Evolutionary conservation across 1,284 basidiomycete genomes (phyloP).

Genomic region (Clitocybe nebularis): DNA sequence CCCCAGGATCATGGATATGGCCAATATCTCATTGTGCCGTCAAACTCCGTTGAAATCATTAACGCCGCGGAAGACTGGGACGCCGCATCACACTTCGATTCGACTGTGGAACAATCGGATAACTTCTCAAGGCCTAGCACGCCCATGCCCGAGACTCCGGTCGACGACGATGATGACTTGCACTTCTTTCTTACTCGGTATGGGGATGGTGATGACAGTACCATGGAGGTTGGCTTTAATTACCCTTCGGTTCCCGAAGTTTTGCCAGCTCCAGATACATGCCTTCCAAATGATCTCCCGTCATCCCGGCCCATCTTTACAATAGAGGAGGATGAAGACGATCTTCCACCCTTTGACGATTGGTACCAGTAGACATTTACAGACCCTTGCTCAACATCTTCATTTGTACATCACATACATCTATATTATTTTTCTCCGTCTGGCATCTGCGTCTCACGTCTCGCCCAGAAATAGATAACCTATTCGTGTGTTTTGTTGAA

Average conservation of each 20-base stretch:
- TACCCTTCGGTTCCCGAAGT: slow-evolving; percentile 5
- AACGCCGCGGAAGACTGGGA: slow-evolving; percentile 17
- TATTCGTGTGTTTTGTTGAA: too few relatives aligned
- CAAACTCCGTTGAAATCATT: slow-evolving; percentile 20
- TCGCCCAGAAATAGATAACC: too few relatives aligned
- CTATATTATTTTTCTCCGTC: slow-evolving; percentile 6
- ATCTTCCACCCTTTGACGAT: slow-evolving; percentile 37
- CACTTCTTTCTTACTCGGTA: slow-evolving; percentile 9
- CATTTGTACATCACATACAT: not conserved
- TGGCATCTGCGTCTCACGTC: too few relatives aligned
- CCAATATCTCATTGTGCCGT: slow-evolving; percentile 25
- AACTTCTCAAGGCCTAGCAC: slow-evolving; percentile 18
- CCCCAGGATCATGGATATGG: slow-evolving; percentile 32
- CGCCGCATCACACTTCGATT: slow-evolving; percentile 8
- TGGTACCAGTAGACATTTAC: slow-evolving; percentile 25
- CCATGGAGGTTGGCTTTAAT: slow-evolving; percentile 14
- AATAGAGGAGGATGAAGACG: slow-evolving; percentile 32
- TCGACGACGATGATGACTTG: slow-evolving; percentile 13
- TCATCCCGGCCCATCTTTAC: slow-evolving; percentile 14
- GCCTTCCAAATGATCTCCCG: slow-evolving; percentile 1
- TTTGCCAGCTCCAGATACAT: not conserved
- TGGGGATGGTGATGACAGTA: slow-evolving; percentile 16
- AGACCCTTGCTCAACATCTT: slow-evolving; percentile 3
- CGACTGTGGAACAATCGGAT: slow-evolving; percentile 14
- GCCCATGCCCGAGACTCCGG: slow-evolving; percentile 20